Base-by-base conservation (phyloP, 2,329 filamentous ascomycete species). In the Pseudocercospora cruenta region DNA sequence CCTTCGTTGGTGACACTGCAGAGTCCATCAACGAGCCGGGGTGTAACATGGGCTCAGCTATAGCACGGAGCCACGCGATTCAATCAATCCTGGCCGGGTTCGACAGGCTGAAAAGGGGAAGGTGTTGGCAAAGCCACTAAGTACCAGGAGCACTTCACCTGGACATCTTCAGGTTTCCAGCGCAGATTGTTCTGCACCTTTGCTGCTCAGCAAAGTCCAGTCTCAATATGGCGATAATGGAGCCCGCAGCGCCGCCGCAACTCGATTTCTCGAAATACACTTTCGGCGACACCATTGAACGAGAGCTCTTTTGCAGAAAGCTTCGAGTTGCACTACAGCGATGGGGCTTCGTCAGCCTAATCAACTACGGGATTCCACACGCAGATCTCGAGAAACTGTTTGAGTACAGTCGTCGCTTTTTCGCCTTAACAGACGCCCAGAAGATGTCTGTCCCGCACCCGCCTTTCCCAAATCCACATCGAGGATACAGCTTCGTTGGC, bases 401-500 rank as follows among this genome's bases (percentile, higher is more conserved):
- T 39, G 43, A 62, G 8, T 45, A 62, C 49, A 67, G 65, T 58
- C 47, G 53, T 22, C 24, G 22, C 10, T 67, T 67, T 54, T 67
- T 67, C 58, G 58, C 58, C 12, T 26, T 67, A 39, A 33, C 57
- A 49, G 24, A 67, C 10, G 51, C 26, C 26, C 36, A 62, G 19
- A 67, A 67, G 53, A 64, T 62, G 58, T 58, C 62, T 8, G 62
- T 54, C 28, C 58, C 65, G 1, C 65, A 67, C 51, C 62, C 62
- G 24, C 58, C 65, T 21, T 45, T 47, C 10, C 58, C 65, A 14
- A 65, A 67, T 60, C 65, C 65, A 24, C 65, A 67, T 24, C 58
- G 65, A 54, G 65, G 65, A n/a, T 67, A 65, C 57, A 62, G 58
- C 43, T 65, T 59, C 43, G 51, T 67, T 36, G 65, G 65, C 39